Percentiles rank a stretch among this genome's conserved stretches.
Evolutionary conservation across 768 basidiomycete genomes (phyloP).

Genomic region (Phallus indusiatus): DNA sequence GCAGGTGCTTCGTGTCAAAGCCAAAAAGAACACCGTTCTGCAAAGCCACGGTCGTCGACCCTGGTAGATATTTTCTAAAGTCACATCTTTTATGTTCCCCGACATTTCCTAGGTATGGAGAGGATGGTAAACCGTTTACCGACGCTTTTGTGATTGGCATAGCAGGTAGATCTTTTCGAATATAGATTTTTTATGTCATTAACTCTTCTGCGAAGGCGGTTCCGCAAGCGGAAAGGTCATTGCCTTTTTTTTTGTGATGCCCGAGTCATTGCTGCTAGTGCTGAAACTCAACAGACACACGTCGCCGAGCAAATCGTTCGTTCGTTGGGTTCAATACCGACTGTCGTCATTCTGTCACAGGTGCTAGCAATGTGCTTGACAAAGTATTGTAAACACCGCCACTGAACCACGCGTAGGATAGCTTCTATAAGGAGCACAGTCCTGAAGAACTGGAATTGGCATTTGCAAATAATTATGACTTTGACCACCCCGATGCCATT

Average conservation of each 20-base stretch:
- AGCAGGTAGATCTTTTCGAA: conserved; percentile 44
- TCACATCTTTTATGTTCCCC: conserved; percentile 9
- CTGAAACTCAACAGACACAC: conserved; percentile 48
- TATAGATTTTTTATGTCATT: background rate
- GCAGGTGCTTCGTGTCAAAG: conserved; percentile 2
- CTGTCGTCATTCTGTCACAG: conserved; percentile 87
- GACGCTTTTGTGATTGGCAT: conserved; percentile 82
- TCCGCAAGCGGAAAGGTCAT: conserved; percentile 80
- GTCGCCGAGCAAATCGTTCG: conserved; percentile 77
- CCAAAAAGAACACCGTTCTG: conserved; percentile 65
- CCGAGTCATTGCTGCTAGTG: background rate
- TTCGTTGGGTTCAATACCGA: conserved; percentile 73
- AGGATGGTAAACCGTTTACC: conserved; percentile 57
- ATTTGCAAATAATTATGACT: conserved; percentile 69
- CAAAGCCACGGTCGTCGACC: conserved; percentile 81
- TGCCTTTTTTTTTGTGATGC: conserved; percentile 2
- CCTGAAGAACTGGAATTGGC: conserved; percentile 78
- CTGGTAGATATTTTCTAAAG: conserved; percentile 37
- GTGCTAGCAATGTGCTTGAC: conserved; percentile 23
- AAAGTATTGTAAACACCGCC: background rate
- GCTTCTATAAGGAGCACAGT: conserved; percentile 81
- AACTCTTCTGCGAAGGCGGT: conserved; percentile 42
- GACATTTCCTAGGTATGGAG: conserved; percentile 52
- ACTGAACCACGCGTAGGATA: conserved; percentile 47
- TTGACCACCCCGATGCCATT: conserved; percentile 89